Base-by-base conservation (phyloP, 495 filamentous ascomycete species). In the Chaetomium fimeti region DNA sequence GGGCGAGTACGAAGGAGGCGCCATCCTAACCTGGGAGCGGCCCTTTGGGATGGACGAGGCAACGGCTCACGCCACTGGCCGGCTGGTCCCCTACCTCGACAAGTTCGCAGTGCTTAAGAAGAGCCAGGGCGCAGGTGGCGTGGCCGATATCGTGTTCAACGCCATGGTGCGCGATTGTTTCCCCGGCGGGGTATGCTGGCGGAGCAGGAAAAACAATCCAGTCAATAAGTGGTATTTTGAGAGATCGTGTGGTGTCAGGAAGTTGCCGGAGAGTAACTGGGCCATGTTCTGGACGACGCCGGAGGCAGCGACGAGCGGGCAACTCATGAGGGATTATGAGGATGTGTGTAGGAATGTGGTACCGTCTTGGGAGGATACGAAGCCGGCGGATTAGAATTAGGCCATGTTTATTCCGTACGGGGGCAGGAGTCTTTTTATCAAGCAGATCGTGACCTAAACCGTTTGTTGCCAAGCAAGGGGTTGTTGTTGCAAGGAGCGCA, bases 181-280 rank as follows among this genome's bases (percentile, higher is more conserved):
- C 69, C 93, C 92, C 1, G 72, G 82, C 18, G 90, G 90, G 0
- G 88, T 93, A 32, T 88, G 87, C 72, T 95, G 91, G 91, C 80
- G 91, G 57, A 92, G 89, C 68, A 79, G 91, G 59, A 88, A 85
- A 72, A 81, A 89, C 69, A 95, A 95, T 70, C 89, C 89, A 12
- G 91, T 94, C 1, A 95, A 95, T 64, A 95, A 93, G 71, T 95
- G 91, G 91, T 95, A 98, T 72, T 97, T 97, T 73, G 93, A 98
- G 74, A 83, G 93, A 47, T 90, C 90, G 9, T 81, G 83, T 60
- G 93, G 93, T 0, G 90, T 86, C 29, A 89, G 88, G 79, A 94
- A 94, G 76, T 74, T 98, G 38, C 81, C 84, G 1, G 86, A 82
- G 25, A 88, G 81, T 67, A 88, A 87, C 64, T 98, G 93, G 93